phyloP scores from a whole-genome alignment of 2,329 filamentous ascomycete genomes.

The Pseudocercospora fuligena region DNA sequence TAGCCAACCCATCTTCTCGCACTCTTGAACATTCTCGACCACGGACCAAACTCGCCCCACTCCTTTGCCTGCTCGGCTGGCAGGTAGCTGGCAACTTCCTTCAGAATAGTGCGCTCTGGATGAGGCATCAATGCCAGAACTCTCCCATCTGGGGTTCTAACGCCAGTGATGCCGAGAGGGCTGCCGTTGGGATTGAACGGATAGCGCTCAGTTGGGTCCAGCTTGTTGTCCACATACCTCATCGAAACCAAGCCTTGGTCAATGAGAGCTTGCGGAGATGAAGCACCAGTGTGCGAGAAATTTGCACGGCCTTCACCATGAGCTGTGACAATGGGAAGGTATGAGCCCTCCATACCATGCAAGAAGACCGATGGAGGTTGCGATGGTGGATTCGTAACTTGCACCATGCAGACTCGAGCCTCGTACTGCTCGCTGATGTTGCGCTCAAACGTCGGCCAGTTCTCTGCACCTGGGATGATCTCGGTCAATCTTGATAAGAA shows the following conservation, averaged over 20 bases:
- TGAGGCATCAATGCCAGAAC: conserved; percentile 93
- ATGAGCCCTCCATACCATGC: conserved; percentile 81
- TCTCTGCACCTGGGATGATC: conserved; percentile 79
- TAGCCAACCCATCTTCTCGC: conserved; percentile 82
- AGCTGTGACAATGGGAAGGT: conserved; percentile 82
- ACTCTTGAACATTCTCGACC: conserved; percentile 84
- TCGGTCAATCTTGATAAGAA: conserved; percentile 84
- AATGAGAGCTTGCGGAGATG: conserved; percentile 58
- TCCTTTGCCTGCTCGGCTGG: conserved; percentile 67
- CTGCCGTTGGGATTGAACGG: conserved; percentile 90
- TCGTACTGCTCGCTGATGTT: conserved; percentile 91
- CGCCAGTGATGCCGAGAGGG: conserved; percentile 78
- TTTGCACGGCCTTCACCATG: conserved; percentile 87
- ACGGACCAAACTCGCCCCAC: conserved; percentile 84
- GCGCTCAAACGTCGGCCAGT: conserved; percentile 85
- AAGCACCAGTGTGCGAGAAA: conserved; percentile 55
- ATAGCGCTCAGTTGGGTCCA: conserved; percentile 76
- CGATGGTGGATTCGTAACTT: conserved; percentile 66
- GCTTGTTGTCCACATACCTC: conserved; percentile 83
- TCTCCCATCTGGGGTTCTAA: conserved; percentile 75
- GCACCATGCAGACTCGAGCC: conserved; percentile 83
- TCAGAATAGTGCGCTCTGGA: conserved; percentile 85
- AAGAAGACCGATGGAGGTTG: conserved; percentile 77
- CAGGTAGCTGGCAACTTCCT: conserved; percentile 76
- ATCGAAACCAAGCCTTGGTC: conserved; percentile 74